Conservation (phyloP, 257 asterid genomes). For the Echium plantagineum region DNA sequence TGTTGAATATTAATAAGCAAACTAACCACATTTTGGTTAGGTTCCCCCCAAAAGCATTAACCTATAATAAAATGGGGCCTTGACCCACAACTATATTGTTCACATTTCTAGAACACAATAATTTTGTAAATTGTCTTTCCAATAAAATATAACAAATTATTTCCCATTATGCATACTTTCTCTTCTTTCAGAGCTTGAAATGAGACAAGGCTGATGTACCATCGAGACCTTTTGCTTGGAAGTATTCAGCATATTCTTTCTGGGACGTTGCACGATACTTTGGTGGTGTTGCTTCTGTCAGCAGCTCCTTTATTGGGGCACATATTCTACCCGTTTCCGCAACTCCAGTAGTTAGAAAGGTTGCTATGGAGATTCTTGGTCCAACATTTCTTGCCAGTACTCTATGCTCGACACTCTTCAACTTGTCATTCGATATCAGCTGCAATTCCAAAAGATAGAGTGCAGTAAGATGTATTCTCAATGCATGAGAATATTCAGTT, state of each 20-base stretch:
- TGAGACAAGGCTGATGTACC: slow-evolving; percentile 35
- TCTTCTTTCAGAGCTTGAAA: slow-evolving; percentile 23
- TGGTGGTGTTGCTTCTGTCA: slow-evolving; percentile 40
- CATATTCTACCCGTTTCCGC: slow-evolving; percentile 26
- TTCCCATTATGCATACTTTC: not conserved
- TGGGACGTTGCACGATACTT: slow-evolving; percentile 48
- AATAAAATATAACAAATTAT: no score
- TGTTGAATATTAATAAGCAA: no score
- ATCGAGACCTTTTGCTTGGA: slow-evolving; percentile 39
- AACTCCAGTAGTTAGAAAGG: slow-evolving; percentile 42
- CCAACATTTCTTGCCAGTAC: slow-evolving; percentile 40
- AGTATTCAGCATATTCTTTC: slow-evolving; percentile 28
- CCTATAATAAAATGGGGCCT: no score
- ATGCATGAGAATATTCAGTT: not conserved
- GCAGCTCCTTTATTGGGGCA: slow-evolving; percentile 48
- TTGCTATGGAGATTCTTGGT: slow-evolving; percentile 56
- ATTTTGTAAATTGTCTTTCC: no score
- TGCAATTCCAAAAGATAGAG: slow-evolving; percentile 14
- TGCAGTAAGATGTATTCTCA: not conserved
- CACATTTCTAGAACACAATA: no score
- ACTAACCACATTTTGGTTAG: no score
- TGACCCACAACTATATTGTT: no score
- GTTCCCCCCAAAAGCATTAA: no score
- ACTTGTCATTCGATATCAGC: slow-evolving; percentile 59
- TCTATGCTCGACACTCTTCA: slow-evolving; percentile 42